These are phyloP conservation scores for Hanseniaspora valbyensis DNA, from an alignment of 805 yeast genomes.

Conservation along the genomic window DNA sequence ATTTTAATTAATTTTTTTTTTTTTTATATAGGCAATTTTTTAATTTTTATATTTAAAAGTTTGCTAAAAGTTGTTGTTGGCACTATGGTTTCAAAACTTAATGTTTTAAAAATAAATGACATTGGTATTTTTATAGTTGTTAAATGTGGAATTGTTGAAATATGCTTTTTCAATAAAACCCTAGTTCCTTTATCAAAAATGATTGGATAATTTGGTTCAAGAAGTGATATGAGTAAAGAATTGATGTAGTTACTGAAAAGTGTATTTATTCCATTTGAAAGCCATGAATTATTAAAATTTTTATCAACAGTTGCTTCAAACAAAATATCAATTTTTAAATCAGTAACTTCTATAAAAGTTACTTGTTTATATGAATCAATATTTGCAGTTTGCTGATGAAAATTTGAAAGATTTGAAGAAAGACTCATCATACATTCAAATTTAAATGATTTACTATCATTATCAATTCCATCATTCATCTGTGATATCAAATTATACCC, in stretches of 20 bases:
- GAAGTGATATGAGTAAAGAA: constrained; percentile 24
- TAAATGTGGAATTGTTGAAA: constrained; percentile 23
- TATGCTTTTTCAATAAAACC: constrained; percentile 19
- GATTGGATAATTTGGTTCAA: constrained; percentile 30
- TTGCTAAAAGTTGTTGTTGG: constrained; percentile 23
- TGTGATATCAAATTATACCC: background rate
- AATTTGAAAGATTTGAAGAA: background rate
- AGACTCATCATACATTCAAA: constrained; percentile 7
- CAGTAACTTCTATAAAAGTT: background rate
- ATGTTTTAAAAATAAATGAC: constrained; percentile 5
- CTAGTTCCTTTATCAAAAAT: constrained; percentile 26
- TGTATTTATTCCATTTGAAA: background rate
- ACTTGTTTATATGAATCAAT: background rate
- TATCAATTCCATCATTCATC: background rate
- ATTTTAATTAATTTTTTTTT: background rate
- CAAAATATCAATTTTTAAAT: background rate
- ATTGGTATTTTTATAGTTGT: constrained; percentile 17
- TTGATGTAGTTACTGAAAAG: constrained; percentile 7
- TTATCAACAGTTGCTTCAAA: background rate
- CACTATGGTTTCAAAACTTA: constrained; percentile 18
- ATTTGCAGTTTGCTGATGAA: background rate
- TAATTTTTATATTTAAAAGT: constrained; percentile 13
- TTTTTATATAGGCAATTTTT: constrained; percentile 2
- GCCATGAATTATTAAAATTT: background rate
- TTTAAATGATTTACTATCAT: background rate